Evolutionary conservation across 163 green algal genomes (phyloP), one percentile per base, ranked within the genome.

Genomic region (Scenedesmus sp.): DNA sequence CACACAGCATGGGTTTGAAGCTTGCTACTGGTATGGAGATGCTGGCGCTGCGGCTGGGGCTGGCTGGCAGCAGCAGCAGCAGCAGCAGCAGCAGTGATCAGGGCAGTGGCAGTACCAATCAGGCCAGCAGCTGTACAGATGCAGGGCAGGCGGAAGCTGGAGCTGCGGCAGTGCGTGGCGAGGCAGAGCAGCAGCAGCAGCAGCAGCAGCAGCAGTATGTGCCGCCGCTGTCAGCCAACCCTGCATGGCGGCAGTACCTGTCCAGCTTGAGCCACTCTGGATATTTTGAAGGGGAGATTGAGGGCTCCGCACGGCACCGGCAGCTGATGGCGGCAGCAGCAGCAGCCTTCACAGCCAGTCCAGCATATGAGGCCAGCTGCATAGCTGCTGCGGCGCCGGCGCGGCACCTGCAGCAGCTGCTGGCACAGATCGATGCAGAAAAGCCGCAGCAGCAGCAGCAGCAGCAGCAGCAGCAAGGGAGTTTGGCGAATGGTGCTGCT

Each of bases 1-100:
- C 96, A 0, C 94, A 94, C 0, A 92, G 96, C 56, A 91, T 97
- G 81, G 97, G 97, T 0, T 93, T 97, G 5, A 99, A 98, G 92
- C 87, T 99, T 10, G 94, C 94, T 0, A 94, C 94, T 20, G 85
- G 96, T 0, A 95, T 98, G 91, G 97, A 99, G 93, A 97, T 98
- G 74, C 83, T 89, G 88, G 55, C 34, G 9, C 52, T 84, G 62
- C 82, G 81, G 0, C 46, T 92, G 88, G 88, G 81, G 2, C 54
- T 88, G 64, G 85, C 64, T 46, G 54, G 10, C 34, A 82, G 82
- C 56, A 86, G 54, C 77, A 90, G 55, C 81, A 88, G 81, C 88
- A 92, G 20, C 64, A 83, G 46, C 16, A 84, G 77, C 77, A 92
- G 76, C 76, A 86, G 16, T 13, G 60, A 13, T 23, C 16, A 12